Conservation (phyloP, 2,329 filamentous ascomycete genomes). For the Monilinia laxa region DNA sequence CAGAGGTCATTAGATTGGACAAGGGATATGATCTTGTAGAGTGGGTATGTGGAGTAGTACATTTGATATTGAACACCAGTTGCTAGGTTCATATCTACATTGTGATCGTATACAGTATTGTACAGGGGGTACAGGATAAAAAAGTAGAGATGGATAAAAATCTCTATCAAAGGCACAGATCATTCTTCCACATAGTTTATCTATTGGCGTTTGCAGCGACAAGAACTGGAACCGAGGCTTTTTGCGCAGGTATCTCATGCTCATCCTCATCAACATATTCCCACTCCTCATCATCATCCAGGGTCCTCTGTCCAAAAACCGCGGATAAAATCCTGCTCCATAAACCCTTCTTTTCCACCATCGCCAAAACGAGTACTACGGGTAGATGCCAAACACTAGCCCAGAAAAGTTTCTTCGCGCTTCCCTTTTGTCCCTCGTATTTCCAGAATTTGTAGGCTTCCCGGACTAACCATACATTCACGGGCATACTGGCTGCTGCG, state of each 20-base stretch:
- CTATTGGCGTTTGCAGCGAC: neutral
- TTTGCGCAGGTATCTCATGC: constrained; percentile 13
- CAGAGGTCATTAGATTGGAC: neutral
- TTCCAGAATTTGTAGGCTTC: constrained; percentile 83
- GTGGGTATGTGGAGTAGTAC: neutral
- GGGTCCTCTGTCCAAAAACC: constrained; percentile 58
- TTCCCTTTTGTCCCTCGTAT: constrained; percentile 73
- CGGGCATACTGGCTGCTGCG: constrained; percentile 72
- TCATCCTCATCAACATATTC: constrained; percentile 45
- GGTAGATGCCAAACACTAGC: constrained; percentile 97
- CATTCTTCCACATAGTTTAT: neutral
- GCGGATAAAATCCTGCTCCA: constrained; percentile 79
- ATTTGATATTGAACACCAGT: neutral
- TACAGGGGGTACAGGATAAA: constrained; percentile 1
- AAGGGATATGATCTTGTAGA: neutral
- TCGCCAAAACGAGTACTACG: constrained; percentile 81
- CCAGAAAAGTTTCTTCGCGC: constrained; percentile 87
- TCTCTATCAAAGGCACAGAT: neutral
- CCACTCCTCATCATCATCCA: constrained; percentile 55
- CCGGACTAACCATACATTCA: constrained; percentile 82
- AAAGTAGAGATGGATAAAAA: neutral
- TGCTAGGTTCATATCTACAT: neutral
- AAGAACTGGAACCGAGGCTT: neutral
- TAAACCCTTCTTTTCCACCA: constrained; percentile 91
- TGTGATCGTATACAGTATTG: neutral